These are phyloP conservation scores for Anthracocystis walkeri DNA, from an alignment of 1,284 basidiomycete species.

Conservation along the genomic window DNA sequence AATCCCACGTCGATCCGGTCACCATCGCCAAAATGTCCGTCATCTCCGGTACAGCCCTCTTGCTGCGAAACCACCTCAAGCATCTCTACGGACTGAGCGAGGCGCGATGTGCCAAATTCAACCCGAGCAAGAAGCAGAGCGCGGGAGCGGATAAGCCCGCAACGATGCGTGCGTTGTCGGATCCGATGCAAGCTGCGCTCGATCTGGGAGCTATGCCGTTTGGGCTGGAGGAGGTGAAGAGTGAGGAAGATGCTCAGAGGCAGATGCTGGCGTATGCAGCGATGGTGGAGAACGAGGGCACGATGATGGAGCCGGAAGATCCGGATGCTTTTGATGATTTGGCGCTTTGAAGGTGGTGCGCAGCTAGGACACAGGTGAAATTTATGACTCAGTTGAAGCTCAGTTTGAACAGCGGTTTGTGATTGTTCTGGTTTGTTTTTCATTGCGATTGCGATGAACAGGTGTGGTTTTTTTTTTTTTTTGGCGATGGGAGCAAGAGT, in stretches of 20 bases:
- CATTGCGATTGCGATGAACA: constrained; percentile 12
- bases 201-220: constrained; percentile 38
- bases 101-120: constrained; percentile 57
- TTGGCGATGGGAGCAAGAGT: no score
- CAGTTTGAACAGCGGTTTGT: not conserved
- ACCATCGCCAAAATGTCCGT: constrained; percentile 51
- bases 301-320: constrained; percentile 57
- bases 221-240: constrained; percentile 32
- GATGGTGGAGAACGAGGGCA: constrained; percentile 55
- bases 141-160: constrained; percentile 54
- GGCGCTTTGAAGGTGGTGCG: constrained; percentile 21
- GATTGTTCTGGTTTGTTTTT: constrained; percentile 9
- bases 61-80: constrained; percentile 64
- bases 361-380: not conserved
- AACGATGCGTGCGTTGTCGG: constrained; percentile 41
- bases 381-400: not conserved
- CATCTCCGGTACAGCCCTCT: constrained; percentile 49
- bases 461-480: not conserved
- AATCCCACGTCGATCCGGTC: constrained; percentile 21
- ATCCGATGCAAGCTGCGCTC: constrained; percentile 50
- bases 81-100: constrained; percentile 59
- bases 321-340: constrained; percentile 41
- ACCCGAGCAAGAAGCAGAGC: constrained; percentile 53
- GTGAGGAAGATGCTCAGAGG: constrained; percentile 42
- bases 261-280: constrained; percentile 52